These are phyloP conservation scores for Elaeis guineensis DNA, from an alignment of 176 grass and related monocot species.

Conservation along the genomic window DNA sequence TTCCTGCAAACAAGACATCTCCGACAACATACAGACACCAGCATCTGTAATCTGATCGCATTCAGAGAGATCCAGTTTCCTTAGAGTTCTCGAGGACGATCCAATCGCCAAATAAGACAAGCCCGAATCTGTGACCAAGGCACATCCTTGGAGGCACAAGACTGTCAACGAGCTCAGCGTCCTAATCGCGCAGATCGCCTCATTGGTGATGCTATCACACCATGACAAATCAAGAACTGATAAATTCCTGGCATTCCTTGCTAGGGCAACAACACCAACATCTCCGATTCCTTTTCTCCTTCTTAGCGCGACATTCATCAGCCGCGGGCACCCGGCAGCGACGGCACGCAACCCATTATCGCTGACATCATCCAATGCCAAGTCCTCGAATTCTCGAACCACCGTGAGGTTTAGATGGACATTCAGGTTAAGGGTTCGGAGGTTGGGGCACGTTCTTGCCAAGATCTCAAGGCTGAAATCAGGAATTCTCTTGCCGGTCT, in stretches of 20 bases:
- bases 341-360: background rate
- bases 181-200: background rate
- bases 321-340: background rate
- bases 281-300: constrained; percentile 2
- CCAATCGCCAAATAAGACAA: background rate
- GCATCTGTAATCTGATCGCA: constrained; percentile 4
- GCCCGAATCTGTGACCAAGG: constrained; percentile 5
- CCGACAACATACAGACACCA: background rate
- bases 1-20: constrained; percentile 1
- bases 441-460: background rate
- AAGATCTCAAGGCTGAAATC: background rate
- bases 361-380: background rate
- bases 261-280: background rate
- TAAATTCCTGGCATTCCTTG: background rate
- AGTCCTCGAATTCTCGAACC: background rate
- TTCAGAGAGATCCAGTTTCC: constrained; percentile 4
- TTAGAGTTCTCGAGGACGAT: background rate
- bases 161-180: background rate
- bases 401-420: background rate
- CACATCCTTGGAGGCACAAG: constrained; percentile 3
- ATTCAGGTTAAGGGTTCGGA: constrained; percentile 7
- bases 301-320: background rate
- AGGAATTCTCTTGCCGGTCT: background rate
- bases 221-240: background rate
- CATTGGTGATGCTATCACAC: constrained; percentile 4